Evolutionary conservation across 176 grass and related monocot species (phyloP).

Genomic region (Elymus sibiricus): DNA sequence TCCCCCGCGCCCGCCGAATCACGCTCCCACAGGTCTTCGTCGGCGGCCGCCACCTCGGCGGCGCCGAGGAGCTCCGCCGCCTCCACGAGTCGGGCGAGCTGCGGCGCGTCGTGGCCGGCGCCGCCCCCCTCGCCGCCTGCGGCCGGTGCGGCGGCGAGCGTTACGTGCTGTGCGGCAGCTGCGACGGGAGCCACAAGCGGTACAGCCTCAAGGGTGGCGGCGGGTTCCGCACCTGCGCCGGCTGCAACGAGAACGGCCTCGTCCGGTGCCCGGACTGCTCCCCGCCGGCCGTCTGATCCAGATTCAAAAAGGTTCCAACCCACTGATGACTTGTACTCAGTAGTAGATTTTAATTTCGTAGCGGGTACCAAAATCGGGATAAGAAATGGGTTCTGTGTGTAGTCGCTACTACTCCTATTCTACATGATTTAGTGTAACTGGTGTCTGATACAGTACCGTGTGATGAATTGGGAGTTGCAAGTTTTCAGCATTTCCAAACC

Average conservation of each 20-base stretch:
- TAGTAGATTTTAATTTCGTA: constrained; percentile 24
- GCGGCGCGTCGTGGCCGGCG: constrained; percentile 39
- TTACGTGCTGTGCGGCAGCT: constrained; percentile 61
- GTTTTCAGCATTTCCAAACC: constrained; percentile 24
- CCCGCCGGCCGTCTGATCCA: constrained; percentile 43
- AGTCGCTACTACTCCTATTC: constrained; percentile 20
- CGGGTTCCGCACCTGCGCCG: constrained; percentile 59
- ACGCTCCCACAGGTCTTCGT: constrained; percentile 72
- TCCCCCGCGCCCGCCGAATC: constrained; percentile 33
- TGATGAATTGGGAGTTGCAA: constrained; percentile 14
- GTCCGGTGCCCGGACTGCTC: constrained; percentile 83
- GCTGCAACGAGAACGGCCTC: constrained; percentile 97
- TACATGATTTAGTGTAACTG: constrained; percentile 33
- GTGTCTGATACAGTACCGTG: constrained; percentile 4
- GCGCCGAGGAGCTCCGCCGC: constrained; percentile 52
- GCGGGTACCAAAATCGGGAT: constrained; percentile 1
- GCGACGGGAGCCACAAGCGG: constrained; percentile 71
- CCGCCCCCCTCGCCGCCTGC: constrained; percentile 33
- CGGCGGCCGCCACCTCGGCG: constrained; percentile 60
- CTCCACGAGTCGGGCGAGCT: constrained; percentile 79
- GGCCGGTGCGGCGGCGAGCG: constrained; percentile 52
- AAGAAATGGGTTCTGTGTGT: constrained; percentile 25
- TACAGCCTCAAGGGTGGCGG: constrained; percentile 63
- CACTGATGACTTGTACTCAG: background rate
- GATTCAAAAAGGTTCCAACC: constrained; percentile 37